phyloP scores from a whole-genome alignment of 371 early-diverging fungal genomes.

The Batrachochytrium dendrobatidis region DNA sequence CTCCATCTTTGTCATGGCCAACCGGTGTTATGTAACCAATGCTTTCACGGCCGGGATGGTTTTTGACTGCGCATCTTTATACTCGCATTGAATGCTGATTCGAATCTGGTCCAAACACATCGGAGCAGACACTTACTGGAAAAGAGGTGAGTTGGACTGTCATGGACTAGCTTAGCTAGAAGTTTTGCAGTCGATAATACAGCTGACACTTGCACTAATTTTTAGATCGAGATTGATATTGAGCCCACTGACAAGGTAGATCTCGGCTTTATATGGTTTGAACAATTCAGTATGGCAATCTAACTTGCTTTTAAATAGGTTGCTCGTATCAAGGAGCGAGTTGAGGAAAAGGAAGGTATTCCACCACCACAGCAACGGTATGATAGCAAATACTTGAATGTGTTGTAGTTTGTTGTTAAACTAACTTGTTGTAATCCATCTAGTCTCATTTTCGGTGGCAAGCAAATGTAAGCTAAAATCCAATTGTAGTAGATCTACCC shows the following conservation, averaged over 20 bases:
- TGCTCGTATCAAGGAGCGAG: conserved; percentile 83
- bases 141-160: conserved; percentile 62
- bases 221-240: conserved; percentile 87
- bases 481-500: conserved; percentile 5
- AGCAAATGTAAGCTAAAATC: conserved; percentile 72
- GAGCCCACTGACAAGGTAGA: conserved; percentile 70
- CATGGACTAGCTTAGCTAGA: background rate
- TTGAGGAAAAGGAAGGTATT: conserved; percentile 96
- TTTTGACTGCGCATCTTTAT: background rate
- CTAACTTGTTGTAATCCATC: background rate
- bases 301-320: conserved; percentile 54
- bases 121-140: conserved; percentile 77
- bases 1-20: background rate
- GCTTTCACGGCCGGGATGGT: conserved; percentile 3
- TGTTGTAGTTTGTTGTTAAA: background rate
- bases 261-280: too few species aligned
- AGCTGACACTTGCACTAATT: background rate
- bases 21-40: conserved; percentile 1
- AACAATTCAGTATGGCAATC: background rate
- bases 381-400: background rate
- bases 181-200: background rate
- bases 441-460: conserved; percentile 84
- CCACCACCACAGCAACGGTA: conserved; percentile 91
- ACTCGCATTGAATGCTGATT: background rate
- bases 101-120: background rate